These are phyloP conservation scores for Lodderomyces parapsilosis DNA, from an alignment of 1,139 yeast genomes.

Conservation along the genomic window DNA sequence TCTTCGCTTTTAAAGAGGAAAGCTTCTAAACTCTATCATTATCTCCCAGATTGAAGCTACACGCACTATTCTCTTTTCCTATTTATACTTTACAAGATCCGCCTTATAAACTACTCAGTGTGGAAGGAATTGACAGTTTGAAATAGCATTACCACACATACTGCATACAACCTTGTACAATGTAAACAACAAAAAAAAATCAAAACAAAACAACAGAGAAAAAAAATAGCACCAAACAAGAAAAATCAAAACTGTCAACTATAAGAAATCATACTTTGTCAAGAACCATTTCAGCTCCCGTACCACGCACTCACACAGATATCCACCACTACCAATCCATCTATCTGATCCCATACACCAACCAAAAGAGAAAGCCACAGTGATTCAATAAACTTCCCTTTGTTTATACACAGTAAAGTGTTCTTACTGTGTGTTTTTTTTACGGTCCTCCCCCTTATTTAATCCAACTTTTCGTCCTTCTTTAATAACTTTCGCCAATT, in stretches of 20 bases:
- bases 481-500: not conserved
- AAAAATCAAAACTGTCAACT: not conserved
- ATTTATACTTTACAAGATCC: not conserved
- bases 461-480: constrained; percentile 5
- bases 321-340: not conserved
- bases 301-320: not conserved
- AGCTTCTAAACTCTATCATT: too few species aligned
- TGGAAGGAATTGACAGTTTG: too few species aligned
- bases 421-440: not conserved
- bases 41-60: too few species aligned
- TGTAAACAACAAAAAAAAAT: not conserved
- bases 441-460: too few species aligned
- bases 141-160: not conserved
- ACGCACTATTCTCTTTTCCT: too few species aligned
- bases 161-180: not conserved
- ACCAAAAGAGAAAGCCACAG: not conserved
- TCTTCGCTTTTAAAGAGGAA: too few species aligned
- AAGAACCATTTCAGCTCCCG: not conserved
- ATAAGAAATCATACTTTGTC: constrained; percentile 2
- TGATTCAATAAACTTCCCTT: not conserved
- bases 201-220: not conserved
- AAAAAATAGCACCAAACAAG: not conserved
- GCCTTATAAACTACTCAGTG: too few species aligned
- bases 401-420: not conserved
- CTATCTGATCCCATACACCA: not conserved